Evolutionary conservation across 2,329 filamentous ascomycete genomes (phyloP).

Genomic region (Curvularia sp.): DNA sequence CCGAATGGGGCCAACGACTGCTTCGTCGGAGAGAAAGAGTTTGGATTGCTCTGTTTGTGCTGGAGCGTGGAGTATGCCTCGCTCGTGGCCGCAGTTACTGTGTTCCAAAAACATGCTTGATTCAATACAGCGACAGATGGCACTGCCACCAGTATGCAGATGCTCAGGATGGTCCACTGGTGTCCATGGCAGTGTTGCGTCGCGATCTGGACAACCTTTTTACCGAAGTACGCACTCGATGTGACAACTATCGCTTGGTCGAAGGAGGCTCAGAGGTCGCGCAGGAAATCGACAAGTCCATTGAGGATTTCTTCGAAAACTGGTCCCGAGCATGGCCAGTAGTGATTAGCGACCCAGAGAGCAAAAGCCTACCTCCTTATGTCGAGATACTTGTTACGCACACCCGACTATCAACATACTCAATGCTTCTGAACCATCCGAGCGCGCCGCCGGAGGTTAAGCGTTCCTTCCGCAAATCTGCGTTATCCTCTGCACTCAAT

Average conservation of each 20-base stretch:
- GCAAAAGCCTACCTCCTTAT: conserved; percentile 69
- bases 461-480: conserved; percentile 74
- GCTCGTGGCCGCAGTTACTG: conserved; percentile 73
- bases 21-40: conserved; percentile 70
- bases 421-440: conserved; percentile 75
- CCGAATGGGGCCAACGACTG: conserved; percentile 66
- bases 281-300: conserved; percentile 55
- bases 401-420: conserved; percentile 76
- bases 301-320: conserved; percentile 69
- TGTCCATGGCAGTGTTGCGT: conserved; percentile 73
- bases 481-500: conserved; percentile 74
- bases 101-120: conserved; percentile 69
- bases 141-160: conserved; percentile 69
- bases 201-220: conserved; percentile 70
- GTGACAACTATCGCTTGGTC: conserved; percentile 62
- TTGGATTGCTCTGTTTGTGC: conserved; percentile 75
- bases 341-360: conserved; percentile 43
- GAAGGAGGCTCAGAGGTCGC: conserved; percentile 62
- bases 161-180: conserved; percentile 71
- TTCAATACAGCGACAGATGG: conserved; percentile 74
- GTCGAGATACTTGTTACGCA: conserved; percentile 77
- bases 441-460: conserved; percentile 74
- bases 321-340: conserved; percentile 68
- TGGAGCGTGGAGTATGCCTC: conserved; percentile 75
- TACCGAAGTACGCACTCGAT: conserved; percentile 63